Conservation (phyloP, 495 filamentous ascomycete species). For the Aspergillus funiculosus region DNA sequence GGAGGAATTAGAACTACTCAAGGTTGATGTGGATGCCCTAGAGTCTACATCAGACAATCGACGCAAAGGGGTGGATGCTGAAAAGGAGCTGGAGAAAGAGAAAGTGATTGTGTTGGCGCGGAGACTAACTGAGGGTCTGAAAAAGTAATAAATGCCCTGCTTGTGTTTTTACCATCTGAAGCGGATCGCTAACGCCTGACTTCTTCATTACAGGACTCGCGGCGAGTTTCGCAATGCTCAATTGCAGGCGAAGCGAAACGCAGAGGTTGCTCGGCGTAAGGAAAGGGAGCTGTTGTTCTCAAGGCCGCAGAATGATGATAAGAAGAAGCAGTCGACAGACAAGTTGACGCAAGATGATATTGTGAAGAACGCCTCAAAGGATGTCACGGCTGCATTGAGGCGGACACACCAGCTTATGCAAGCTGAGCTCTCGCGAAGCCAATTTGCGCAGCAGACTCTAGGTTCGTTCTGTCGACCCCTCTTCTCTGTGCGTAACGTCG, state of each 20-base stretch:
- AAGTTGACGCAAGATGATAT: constrained; percentile 61
- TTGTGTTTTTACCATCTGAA: neutral
- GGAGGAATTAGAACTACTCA: constrained; percentile 75
- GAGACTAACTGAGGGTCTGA: constrained; percentile 62
- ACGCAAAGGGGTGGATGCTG: constrained; percentile 37
- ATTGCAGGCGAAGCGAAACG: constrained; percentile 69
- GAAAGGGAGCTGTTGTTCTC: constrained; percentile 75
- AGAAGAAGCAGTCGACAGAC: constrained; percentile 33
- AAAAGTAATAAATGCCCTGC: constrained; percentile 40
- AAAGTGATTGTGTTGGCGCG: constrained; percentile 58
- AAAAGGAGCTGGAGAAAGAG: constrained; percentile 50
- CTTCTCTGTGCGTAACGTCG: neutral
- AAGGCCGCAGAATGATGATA: constrained; percentile 34
- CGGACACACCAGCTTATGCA: constrained; percentile 82
- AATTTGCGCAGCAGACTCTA: constrained; percentile 83
- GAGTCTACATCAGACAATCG: constrained; percentile 36
- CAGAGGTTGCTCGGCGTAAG: constrained; percentile 63
- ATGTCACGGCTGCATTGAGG: constrained; percentile 78
- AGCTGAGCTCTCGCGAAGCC: constrained; percentile 71
- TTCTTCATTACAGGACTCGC: constrained; percentile 44
- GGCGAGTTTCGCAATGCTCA: constrained; percentile 78
- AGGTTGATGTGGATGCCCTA: constrained; percentile 70
- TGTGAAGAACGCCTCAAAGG: constrained; percentile 63
- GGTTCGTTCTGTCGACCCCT: constrained; percentile 25
- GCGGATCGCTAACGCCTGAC: neutral